Evolutionary conservation across 2,329 filamentous ascomycete genomes (phyloP), one percentile per base, ranked within the genome.

Genomic region (Huntiella bhutanensis): DNA sequence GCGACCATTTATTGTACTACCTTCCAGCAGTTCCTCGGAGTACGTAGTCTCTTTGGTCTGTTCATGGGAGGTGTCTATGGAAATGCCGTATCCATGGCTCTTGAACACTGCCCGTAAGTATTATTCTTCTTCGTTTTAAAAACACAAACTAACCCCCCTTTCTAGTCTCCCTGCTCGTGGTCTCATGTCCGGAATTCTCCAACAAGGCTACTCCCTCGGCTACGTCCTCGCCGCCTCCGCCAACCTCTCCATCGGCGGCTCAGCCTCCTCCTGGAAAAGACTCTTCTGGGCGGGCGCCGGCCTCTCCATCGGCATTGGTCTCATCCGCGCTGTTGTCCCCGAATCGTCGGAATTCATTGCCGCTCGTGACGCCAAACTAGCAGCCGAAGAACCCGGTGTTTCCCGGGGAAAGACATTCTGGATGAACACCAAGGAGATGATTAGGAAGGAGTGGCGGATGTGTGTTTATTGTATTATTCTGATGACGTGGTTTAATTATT

Each of bases 51-150:
- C 3, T 88, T 87, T 55, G 83, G 82, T 40, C 60, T 88, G 38
- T 82, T 82, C 54, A 88, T 88, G 82, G 83, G 83, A 35, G 83
- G 82, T 53, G 53, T 87, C 1, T 77, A 86, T 59, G 83, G 83
- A 47, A 85, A 85, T 54, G 81, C 80, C 1, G 80, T 80, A 7
- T 80, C 82, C 4, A 87, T 82, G 54, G 81, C 82, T 0, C 68
- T 88, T 7, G 83, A 88, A 56, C 82, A 84, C 55, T 73, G 77
- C 50, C 80, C 80, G 87, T 70, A 63, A 61, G 71, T 64, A 13
- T 33, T 12, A 17, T 17, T n/a, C 5, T 15, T 19, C 41, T 37
- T 33, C 43, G 16, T 13, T 45, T n/a, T 17, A 15, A 38, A 13
- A 22, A 33, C 28, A 39, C 46, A 47, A 45, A 39, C 47, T 49